Evolutionary conservation across 768 basidiomycete genomes (phyloP), one percentile per base, ranked within the genome.

Genomic region (Rhodotorula kratochvilovae): DNA sequence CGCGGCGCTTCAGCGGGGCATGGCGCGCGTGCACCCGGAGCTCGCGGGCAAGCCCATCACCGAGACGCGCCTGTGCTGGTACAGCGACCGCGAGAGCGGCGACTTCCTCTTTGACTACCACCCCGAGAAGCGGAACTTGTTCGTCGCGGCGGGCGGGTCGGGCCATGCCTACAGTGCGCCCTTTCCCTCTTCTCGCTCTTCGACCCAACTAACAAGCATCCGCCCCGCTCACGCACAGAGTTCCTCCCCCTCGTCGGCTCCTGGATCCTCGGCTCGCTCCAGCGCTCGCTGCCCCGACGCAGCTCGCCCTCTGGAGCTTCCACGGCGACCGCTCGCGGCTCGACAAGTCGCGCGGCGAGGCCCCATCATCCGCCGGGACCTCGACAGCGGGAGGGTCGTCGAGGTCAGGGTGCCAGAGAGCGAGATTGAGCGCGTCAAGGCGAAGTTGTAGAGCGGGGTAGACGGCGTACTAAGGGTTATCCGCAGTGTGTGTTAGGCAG

Each of bases 31-130:
- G 35, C 93, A 89, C 80, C 95, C 94, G 35, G 86, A 86, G 61
- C 83, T 98, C 56, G 89, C 86, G 11, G 81, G 50, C 11, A 89
- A 87, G 79, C 85, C 89, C 0, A 90, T 92, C 77, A 78, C 81
- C 42, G 82, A 82, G 13, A 94, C 92, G 19, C 82, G 94, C 69
- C 80, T 98, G 72, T 98, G 94, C 81, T 97, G 94, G 94, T 97
- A 97, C 79, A 88, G 88, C 33, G 94, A 96, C 76, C 87, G 92
- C 10, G 84, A 87, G 2, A 89, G 93, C 77, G 88, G 87, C 6
- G 85, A 97, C 80, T 97, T 92, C 91, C 82, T 96, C 54, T 91
- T 97, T 73, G 90, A 92, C 35, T 85, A 81, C 70, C 86, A 89
- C 74, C 86, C 87, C 0, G 79, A 80, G 23, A 84, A 88, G 73